Evolutionary conservation across 768 basidiomycete species (phyloP), one percentile per base, ranked within the genome.

Genomic region (Rhizopogon vesiculosus): DNA sequence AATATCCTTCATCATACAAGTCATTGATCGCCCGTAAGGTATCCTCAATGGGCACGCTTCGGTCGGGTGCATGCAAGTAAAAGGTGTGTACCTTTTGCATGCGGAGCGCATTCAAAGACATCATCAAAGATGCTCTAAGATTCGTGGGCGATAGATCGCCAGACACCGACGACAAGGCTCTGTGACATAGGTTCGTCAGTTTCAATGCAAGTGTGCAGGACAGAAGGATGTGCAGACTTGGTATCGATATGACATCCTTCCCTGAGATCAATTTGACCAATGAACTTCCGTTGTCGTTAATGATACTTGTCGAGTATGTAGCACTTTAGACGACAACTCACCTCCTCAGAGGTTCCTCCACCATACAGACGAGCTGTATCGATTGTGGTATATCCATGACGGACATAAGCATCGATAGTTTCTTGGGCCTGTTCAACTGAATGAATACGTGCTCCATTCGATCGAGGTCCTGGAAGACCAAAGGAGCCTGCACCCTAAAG

Each of bases 1-100:
- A 82, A 60, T 78, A 72, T 3, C 83, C 80, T 61, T 79, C 76
- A 53, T 76, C 71, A 71, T 82, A 69, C 22, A 80, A 61, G 9
- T 78, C 69, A 62, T 84, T 67, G 53, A 79, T 70, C 1, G 71
- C 75, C 56, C 69, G 72, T 25, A 82, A 57, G 0, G 79, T 82
- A 10, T 71, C 75, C 44, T 75, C 74, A 59, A 76, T 80, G 1
- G 76, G 74, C 8, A 72, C 75, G 7, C 67, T 71, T 42, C 75
- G 72, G 61, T 80, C 76, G 0, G 74, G 74, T 5, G 66, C 69
- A 56, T 82, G 82, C 0, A 84, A 69, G 64, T 82, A 83, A 5
- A 57, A 18, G 2, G 35, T 57, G 35, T 58, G 61, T 19, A 62
- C 51, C 13, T 54, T 59, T 28, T 60, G 55, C 39, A 58, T 53